Conservation (phyloP, 2,329 filamentous ascomycete species). For the Hypocrella siamensis region DNA sequence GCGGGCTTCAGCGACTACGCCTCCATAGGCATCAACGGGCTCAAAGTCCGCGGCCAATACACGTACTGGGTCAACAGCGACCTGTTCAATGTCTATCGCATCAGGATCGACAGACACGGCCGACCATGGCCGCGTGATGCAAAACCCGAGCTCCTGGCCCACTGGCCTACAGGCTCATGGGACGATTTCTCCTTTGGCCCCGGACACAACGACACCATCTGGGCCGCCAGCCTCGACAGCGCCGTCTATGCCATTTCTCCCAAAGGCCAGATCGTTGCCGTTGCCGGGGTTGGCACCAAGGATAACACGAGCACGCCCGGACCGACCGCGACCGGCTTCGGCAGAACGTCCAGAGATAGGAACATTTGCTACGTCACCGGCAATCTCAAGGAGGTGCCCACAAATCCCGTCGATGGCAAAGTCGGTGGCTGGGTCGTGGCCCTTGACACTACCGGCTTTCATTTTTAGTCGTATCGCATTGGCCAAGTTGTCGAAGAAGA, state of each 20-base stretch:
- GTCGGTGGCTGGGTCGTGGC: neutral
- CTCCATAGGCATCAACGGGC: conserved; percentile 15
- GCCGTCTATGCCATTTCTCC: conserved; percentile 3
- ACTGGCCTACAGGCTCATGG: conserved; percentile 3
- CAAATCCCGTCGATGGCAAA: neutral
- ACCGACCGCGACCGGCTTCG: conserved; percentile 1
- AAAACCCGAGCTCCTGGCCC: conserved; percentile 4
- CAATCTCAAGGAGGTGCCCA: no score
- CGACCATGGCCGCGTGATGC: conserved; percentile 1
- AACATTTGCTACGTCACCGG: conserved; percentile 2
- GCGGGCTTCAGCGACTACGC: no score
- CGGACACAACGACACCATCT: conserved; percentile 2
- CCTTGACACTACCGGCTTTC: neutral
- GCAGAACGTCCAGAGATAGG: neutral
- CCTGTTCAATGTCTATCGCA: conserved; percentile 11
- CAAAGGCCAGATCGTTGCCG: neutral
- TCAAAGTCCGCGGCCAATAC: conserved; percentile 25
- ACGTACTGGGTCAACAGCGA: conserved; percentile 32
- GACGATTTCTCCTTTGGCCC: conserved; percentile 10
- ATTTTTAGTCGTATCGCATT: no score
- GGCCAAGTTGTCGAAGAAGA: no score
- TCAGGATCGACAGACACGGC: conserved; percentile 5
- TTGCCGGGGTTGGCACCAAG: neutral
- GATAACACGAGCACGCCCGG: neutral
- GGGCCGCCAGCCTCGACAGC: conserved; percentile 6